phyloP scores from a whole-genome alignment of 306 rosid genomes.

The Cyclanthera cordifolia region DNA sequence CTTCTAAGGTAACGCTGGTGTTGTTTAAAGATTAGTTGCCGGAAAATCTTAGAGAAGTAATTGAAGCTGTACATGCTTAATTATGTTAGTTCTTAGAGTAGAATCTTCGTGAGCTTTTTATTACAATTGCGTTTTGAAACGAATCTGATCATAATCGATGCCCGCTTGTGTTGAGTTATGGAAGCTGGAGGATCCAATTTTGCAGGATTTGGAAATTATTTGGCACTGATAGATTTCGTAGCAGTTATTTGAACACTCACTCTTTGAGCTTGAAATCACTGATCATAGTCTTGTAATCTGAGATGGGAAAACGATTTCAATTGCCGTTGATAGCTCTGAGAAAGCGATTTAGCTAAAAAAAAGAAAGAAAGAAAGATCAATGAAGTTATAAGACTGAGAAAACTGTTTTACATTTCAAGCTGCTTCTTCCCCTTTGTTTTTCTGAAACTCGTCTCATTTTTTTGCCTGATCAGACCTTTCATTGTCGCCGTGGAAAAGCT shows the following conservation, averaged over 20 bases:
- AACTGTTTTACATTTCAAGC: conserved; percentile 1
- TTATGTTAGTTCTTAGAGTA: not conserved
- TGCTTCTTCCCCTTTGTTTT: not conserved
- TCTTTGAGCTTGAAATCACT: not conserved
- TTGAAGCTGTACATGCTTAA: not conserved
- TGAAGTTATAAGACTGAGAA: not conserved
- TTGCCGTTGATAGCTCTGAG: not conserved
- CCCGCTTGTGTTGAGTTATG: not conserved
- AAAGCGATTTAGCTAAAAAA: not conserved
- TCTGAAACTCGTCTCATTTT: not conserved
- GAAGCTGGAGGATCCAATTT: not conserved
- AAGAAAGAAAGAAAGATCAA: too few relatives aligned
- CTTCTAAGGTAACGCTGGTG: conserved; percentile 39
- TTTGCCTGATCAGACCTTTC: conserved; percentile 38
- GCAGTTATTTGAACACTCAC: not conserved
- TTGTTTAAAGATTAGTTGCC: not conserved
- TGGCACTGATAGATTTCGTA: not conserved
- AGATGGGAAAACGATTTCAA: not conserved
- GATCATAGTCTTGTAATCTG: not conserved
- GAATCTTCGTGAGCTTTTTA: not conserved
- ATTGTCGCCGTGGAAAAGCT: conserved; percentile 68
- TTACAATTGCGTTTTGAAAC: not conserved
- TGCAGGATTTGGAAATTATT: not conserved
- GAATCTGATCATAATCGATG: not conserved
- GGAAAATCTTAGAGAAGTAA: not conserved